These are phyloP conservation scores for Pythium aphanidermatum DNA, from an alignment of 352 stramenopile species.

Conservation along the genomic window DNA sequence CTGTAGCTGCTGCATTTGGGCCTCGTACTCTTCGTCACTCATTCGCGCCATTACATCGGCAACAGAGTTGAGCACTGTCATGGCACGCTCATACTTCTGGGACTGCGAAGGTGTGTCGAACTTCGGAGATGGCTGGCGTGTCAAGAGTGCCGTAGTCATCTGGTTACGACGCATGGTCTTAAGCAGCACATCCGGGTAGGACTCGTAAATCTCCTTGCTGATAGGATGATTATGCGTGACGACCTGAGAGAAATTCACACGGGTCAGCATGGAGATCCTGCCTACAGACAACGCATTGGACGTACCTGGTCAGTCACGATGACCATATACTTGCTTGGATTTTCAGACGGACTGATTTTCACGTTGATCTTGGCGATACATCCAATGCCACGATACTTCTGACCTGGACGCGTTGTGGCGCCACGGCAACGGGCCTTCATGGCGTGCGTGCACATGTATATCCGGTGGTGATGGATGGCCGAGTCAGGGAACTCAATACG, in stretches of 20 bases:
- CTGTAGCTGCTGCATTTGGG: constrained; percentile 64
- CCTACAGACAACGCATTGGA: background rate
- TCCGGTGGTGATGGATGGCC: constrained; percentile 81
- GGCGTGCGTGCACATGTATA: constrained; percentile 87
- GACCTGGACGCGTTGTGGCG: constrained; percentile 62
- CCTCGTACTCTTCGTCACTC: constrained; percentile 67
- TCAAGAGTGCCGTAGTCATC: constrained; percentile 50
- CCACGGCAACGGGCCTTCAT: constrained; percentile 81
- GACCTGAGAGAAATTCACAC: too few species aligned
- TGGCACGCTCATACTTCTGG: constrained; percentile 76
- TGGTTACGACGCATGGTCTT: constrained; percentile 83
- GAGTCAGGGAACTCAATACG: constrained; percentile 77
- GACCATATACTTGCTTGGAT: constrained; percentile 81
- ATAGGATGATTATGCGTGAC: constrained; percentile 83
- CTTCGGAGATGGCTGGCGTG: constrained; percentile 62
- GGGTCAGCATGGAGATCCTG: too few species aligned
- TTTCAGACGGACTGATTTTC: constrained; percentile 80
- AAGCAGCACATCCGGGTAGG: constrained; percentile 76
- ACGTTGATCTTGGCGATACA: constrained; percentile 87
- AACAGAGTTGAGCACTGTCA: constrained; percentile 54
- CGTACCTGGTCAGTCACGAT: constrained; percentile 81
- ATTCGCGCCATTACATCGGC: constrained; percentile 71
- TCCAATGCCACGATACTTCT: constrained; percentile 80
- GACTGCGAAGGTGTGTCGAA: constrained; percentile 66
- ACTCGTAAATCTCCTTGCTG: constrained; percentile 80